These are phyloP conservation scores for Castanea crenata DNA, from an alignment of 306 rosid species.

Conservation along the genomic window DNA sequence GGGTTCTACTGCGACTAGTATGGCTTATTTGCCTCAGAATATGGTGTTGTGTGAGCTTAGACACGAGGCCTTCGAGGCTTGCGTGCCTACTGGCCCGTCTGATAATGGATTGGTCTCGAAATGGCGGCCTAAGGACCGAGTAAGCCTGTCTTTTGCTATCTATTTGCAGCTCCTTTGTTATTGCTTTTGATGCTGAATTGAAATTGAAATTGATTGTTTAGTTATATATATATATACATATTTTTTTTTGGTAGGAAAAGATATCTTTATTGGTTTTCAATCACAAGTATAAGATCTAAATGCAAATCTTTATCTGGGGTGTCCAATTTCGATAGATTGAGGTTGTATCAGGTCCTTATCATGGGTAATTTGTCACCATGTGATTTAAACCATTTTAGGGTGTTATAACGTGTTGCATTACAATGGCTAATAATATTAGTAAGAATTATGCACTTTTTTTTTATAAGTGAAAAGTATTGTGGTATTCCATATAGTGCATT, in stretches of 20 bases:
- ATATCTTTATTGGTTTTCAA: neutral
- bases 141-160: conserved; percentile 26
- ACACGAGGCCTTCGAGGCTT: conserved; percentile 84
- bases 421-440: neutral
- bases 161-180: neutral
- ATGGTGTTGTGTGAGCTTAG: conserved; percentile 69
- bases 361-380: neutral
- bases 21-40: conserved; percentile 87
- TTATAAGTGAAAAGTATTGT: neutral
- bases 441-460: neutral
- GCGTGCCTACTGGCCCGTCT: conserved; percentile 65
- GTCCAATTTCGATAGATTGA: neutral
- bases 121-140: conserved; percentile 95
- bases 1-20: conserved; percentile 48
- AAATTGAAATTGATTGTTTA: too few relatives aligned
- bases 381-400: neutral
- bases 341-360: neutral
- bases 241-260: neutral
- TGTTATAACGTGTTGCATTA: neutral
- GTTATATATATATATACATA: too few relatives aligned
- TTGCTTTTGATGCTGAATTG: neutral
- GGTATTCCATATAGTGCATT: too few relatives aligned
- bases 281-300: neutral
- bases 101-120: conserved; percentile 85
- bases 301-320: neutral